These are phyloP conservation scores for Neobulgaria alba DNA, from an alignment of 2,329 filamentous ascomycete species.

Conservation along the genomic window DNA sequence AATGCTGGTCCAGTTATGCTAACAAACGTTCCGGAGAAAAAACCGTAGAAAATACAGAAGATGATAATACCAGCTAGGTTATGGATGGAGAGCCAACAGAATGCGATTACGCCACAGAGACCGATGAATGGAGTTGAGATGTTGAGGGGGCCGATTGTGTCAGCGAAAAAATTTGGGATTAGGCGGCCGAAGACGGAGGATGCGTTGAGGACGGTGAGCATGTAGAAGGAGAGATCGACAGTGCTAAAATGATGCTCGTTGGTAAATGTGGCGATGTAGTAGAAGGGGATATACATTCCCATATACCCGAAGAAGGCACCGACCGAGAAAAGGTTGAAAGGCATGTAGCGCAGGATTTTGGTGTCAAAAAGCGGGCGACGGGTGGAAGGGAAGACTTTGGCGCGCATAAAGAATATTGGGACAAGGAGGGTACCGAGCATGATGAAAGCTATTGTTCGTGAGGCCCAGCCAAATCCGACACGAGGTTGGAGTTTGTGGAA, in stretches of 20 bases:
- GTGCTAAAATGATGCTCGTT: constrained; percentile 27
- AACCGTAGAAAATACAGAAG: constrained; percentile 60
- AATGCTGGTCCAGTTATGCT: constrained; percentile 11
- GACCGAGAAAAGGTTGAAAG: constrained; percentile 11
- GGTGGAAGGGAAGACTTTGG: constrained; percentile 13
- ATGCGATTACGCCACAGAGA: constrained; percentile 41
- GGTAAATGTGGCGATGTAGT: constrained; percentile 31
- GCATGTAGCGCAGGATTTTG: constrained; percentile 18
- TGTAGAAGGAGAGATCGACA: constrained; percentile 25
- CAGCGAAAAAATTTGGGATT: constrained; percentile 43
- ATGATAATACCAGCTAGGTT: constrained; percentile 46
- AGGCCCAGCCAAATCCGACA: constrained; percentile 37
- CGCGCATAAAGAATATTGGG: constrained; percentile 19
- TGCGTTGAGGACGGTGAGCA: constrained; percentile 16
- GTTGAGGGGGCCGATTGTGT: constrained; percentile 44
- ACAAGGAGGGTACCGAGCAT: constrained; percentile 31
- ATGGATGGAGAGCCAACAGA: constrained; percentile 40
- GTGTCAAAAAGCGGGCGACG: constrained; percentile 12
- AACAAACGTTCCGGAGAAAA: constrained; percentile 57
- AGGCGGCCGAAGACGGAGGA: constrained; percentile 44
- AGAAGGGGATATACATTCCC: constrained; percentile 45
- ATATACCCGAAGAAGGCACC: constrained; percentile 24
- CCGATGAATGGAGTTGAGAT: constrained; percentile 37
- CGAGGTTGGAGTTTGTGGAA: constrained; percentile 31
- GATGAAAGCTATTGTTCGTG: constrained; percentile 39